Evolutionary conservation across 2,329 filamentous ascomycete species (phyloP).

Genomic region (Pyrenophora graminea): DNA sequence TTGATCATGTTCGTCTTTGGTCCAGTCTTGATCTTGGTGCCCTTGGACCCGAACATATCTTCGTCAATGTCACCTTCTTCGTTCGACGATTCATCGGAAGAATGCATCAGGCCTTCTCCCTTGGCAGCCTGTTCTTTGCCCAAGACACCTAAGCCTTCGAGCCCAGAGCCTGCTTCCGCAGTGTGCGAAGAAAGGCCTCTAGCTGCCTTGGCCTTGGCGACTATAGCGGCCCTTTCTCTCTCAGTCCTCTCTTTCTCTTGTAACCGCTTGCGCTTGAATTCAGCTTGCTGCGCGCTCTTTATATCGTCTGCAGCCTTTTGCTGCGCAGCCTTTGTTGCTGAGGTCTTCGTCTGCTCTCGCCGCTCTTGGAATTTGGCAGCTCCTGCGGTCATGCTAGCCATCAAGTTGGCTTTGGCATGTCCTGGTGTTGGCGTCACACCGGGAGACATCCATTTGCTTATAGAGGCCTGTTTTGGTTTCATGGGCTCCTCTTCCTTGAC

Average conservation of each 20-base stretch:
- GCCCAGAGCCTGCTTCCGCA: slow-evolving; percentile 77
- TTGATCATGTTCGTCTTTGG: slow-evolving; percentile 45
- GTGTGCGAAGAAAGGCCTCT: slow-evolving; percentile 58
- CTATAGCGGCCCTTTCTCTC: slow-evolving; percentile 70
- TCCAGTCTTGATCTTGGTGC: slow-evolving; percentile 51
- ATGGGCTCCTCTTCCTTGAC: slow-evolving; percentile 39
- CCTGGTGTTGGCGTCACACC: slow-evolving; percentile 22
- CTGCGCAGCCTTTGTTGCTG: slow-evolving; percentile 30
- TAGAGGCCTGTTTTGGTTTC: slow-evolving; percentile 47
- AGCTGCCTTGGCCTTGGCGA: slow-evolving; percentile 69
- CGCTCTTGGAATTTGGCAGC: slow-evolving; percentile 36
- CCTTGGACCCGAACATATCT: slow-evolving; percentile 66
- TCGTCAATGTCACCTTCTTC: slow-evolving; percentile 62
- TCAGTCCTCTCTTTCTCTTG: slow-evolving; percentile 75
- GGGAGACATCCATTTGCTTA: slow-evolving; percentile 49
- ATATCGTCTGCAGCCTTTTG: slow-evolving; percentile 32
- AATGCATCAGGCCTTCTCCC: slow-evolving; percentile 89
- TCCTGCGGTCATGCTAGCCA: slow-evolving; percentile 36
- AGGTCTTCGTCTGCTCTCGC: slow-evolving; percentile 28
- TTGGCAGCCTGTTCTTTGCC: slow-evolving; percentile 78
- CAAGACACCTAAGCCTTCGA: slow-evolving; percentile 70
- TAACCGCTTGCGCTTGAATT: slow-evolving; percentile 74
- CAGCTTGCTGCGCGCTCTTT: slow-evolving; percentile 38
- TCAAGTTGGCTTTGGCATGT: slow-evolving; percentile 33
- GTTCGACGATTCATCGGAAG: slow-evolving; percentile 70